These are phyloP conservation scores for Cutaneotrichosporon cutaneum DNA, from an alignment of 1,284 basidiomycete genomes.

Conservation along the genomic window DNA sequence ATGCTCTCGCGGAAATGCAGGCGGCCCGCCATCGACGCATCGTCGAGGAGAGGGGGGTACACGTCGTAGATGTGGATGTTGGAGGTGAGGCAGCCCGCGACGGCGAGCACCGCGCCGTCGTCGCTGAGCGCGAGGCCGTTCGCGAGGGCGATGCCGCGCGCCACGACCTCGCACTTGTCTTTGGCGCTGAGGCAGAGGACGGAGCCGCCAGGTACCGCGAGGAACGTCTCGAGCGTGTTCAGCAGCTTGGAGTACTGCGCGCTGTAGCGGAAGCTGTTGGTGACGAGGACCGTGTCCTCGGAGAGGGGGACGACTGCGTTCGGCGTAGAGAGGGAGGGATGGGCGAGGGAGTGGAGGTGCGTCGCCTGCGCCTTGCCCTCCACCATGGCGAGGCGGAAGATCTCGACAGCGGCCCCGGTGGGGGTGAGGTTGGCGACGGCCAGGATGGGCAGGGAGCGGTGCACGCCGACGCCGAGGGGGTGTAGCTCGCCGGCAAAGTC, in stretches of 20 bases:
- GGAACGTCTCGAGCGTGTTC: conserved; percentile 7
- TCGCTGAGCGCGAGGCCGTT: conserved; percentile 10
- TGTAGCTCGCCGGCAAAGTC: conserved; percentile 8
- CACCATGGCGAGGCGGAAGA: conserved; percentile 5
- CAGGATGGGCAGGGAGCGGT: conserved; percentile 3
- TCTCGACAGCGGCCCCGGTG: conserved; percentile 10
- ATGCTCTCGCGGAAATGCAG: conserved; percentile 14
- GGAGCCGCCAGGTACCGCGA: conserved; percentile 7
- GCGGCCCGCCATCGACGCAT: background rate
- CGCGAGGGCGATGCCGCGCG: conserved; percentile 3
- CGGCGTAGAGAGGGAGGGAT: conserved; percentile 3
- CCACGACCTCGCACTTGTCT: background rate
- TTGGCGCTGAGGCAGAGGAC: conserved; percentile 1
- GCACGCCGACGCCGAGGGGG: conserved; percentile 13
- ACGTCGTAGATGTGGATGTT: conserved; percentile 21
- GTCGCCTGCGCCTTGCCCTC: background rate
- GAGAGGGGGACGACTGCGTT: conserved; percentile 17
- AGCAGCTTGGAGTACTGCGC: conserved; percentile 1
- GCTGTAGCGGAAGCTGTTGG: conserved; percentile 10
- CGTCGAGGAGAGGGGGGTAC: background rate
- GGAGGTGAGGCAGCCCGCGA: background rate
- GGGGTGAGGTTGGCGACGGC: conserved; percentile 14
- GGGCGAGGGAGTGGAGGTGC: background rate
- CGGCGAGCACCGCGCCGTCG: conserved; percentile 15
- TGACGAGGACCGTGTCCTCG: conserved; percentile 15